Conservation (phyloP, 495 filamentous ascomycete species). For the Hypoxylon trugodes region DNA sequence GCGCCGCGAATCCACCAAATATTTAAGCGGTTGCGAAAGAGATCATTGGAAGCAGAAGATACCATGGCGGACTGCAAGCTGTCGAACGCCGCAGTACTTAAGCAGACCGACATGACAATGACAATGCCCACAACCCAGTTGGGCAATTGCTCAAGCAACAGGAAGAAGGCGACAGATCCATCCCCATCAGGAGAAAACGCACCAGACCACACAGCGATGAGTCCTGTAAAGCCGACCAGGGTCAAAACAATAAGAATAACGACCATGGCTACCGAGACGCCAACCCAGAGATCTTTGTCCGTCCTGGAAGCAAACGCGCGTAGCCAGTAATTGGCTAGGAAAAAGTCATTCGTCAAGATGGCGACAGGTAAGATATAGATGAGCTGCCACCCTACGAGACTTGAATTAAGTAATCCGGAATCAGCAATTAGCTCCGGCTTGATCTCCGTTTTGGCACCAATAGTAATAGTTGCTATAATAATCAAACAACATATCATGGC, state of each 20-base stretch:
- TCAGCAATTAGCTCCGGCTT: conserved; percentile 68
- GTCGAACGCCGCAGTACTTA: conserved; percentile 79
- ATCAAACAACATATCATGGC: conserved; percentile 74
- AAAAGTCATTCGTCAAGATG: conserved; percentile 80
- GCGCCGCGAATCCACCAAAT: conserved; percentile 71
- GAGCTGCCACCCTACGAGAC: conserved; percentile 76
- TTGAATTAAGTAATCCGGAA: conserved; percentile 67
- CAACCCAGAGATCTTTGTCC: conserved; percentile 77
- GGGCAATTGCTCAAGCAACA: conserved; percentile 72
- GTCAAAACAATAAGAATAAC: conserved; percentile 69
- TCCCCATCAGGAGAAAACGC: conserved; percentile 62
- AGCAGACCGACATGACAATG: conserved; percentile 75
- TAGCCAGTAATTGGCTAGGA: conserved; percentile 80
- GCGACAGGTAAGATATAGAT: conserved; percentile 80
- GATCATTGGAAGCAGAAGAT: conserved; percentile 74
- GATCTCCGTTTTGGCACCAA: conserved; percentile 74
- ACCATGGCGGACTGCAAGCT: conserved; percentile 80
- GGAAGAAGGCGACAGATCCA: conserved; percentile 76
- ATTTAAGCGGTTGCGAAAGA: conserved; percentile 78
- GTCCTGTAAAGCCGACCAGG: conserved; percentile 71
- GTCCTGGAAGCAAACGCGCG: conserved; percentile 82
- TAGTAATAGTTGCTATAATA: conserved; percentile 72
- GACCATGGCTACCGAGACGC: conserved; percentile 68
- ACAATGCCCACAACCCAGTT: conserved; percentile 79
- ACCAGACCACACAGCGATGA: conserved; percentile 78